These are phyloP conservation scores for Hirsutella minnesotensis DNA, from an alignment of 2,329 filamentous ascomycete genomes.

Conservation along the genomic window DNA sequence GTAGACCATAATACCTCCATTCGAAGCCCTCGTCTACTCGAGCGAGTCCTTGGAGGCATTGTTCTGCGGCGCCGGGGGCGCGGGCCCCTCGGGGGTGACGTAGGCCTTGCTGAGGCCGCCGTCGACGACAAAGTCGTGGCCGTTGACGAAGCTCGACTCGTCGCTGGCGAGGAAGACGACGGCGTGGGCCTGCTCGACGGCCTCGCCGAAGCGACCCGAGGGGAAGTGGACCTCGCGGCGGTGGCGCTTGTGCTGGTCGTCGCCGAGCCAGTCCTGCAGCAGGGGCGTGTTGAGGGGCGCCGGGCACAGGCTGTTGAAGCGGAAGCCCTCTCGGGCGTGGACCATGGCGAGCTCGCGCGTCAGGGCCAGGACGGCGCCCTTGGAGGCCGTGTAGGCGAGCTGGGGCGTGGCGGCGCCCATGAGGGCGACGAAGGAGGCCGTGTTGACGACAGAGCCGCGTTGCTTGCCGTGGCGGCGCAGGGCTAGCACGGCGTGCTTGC, in stretches of 20 bases:
- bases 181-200: constrained; percentile 85
- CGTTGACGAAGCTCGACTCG: constrained; percentile 83
- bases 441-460: constrained; percentile 80
- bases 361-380: constrained; percentile 82
- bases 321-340: constrained; percentile 76
- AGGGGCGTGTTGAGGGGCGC: constrained; percentile 87
- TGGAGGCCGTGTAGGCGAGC: constrained; percentile 86
- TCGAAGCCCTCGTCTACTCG: constrained; percentile 11
- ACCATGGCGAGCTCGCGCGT: constrained; percentile 87
- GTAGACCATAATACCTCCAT: neutral
- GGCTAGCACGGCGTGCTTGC: constrained; percentile 79
- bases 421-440: constrained; percentile 76
- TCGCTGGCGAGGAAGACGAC: constrained; percentile 81
- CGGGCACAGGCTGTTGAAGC: constrained; percentile 85
- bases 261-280: constrained; percentile 86
- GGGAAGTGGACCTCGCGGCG: constrained; percentile 86
- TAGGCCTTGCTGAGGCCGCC: constrained; percentile 94
- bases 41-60: constrained; percentile 42
- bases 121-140: constrained; percentile 87
- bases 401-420: constrained; percentile 82
- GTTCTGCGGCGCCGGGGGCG: constrained; percentile 43
- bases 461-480: constrained; percentile 72
- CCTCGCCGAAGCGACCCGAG: constrained; percentile 77
- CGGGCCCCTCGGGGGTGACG: constrained; percentile 52
- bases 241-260: constrained; percentile 69